These are phyloP conservation scores for Eudorina sp. DNA, from an alignment of 139 green algal species.

Conservation along the genomic window DNA sequence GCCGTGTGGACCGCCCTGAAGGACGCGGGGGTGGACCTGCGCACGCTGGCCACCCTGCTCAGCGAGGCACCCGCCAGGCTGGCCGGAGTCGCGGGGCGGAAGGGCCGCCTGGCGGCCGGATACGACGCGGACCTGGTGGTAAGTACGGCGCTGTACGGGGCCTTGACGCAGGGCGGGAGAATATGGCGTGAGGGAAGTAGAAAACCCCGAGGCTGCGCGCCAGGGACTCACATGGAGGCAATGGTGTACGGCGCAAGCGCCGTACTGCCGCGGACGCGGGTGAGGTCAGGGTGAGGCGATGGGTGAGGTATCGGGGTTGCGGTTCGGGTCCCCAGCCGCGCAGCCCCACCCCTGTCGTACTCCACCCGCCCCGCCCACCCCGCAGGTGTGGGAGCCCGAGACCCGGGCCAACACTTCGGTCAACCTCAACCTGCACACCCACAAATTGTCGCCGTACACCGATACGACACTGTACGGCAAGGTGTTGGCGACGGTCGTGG, in stretches of 20 bases:
- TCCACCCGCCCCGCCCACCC: neutral
- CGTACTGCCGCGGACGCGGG: too few species aligned
- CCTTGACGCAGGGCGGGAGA: too few species aligned
- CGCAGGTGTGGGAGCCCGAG: conserved; percentile 86
- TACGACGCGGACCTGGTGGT: conserved; percentile 94
- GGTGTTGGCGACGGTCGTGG: conserved; percentile 82
- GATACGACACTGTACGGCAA: conserved; percentile 71
- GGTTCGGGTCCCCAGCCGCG: too few species aligned
- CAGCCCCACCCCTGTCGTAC: too few species aligned
- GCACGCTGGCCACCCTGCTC: conserved; percentile 57
- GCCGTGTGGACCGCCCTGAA: conserved; percentile 81
- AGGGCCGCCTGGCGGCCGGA: conserved; percentile 79
- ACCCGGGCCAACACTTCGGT: conserved; percentile 71
- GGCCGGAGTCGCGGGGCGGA: conserved; percentile 67
- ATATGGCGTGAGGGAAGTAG: too few species aligned
- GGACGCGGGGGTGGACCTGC: conserved; percentile 44
- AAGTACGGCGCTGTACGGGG: too few species aligned
- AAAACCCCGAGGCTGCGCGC: too few species aligned
- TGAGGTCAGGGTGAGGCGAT: too few species aligned
- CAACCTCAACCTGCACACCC: conserved; percentile 70
- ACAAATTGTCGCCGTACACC: conserved; percentile 84
- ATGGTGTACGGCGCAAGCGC: too few species aligned
- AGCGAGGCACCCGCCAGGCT: conserved; percentile 78
- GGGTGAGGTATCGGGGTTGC: too few species aligned
- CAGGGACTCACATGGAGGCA: too few species aligned